Evolutionary conservation across 2,329 filamentous ascomycete genomes (phyloP), one percentile per base, ranked within the genome.

Genomic region (Dactylellina sp.): DNA sequence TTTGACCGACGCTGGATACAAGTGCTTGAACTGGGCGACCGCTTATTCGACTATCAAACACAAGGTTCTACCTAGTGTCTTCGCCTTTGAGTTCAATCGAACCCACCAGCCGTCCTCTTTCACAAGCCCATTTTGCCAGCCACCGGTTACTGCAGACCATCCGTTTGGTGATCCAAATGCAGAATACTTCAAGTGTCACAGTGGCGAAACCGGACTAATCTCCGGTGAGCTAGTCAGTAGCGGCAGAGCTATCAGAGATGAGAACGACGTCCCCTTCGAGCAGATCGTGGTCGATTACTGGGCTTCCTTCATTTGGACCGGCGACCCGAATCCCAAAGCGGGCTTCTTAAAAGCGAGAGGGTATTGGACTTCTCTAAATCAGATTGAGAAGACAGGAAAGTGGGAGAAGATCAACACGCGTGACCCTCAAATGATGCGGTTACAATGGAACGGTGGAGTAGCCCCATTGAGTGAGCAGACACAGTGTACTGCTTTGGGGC

Each of bases 161-260:
- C 81, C 81, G 6, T 70, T 80, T 59, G 80, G 80, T 25, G 79
- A 82, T 66, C 81, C 81, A 0, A 76, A 79, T 24, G 56, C 57
- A 2, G 82, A 83, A 63, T 83, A 83, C 77, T 81, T 80, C 76
- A 82, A 82, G 75, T 83, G 82, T 76, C 81, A 83, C 59, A 81
- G 79, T 1, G 81, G 81, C 7, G 81, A 83, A 62, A 80, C 82
- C 60, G 78, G 80, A 62, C 76, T 80, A n/a, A 80, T 81, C 1
- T 82, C 82, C 72, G 82, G 80, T 20, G 82, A 79, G 12, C 76
- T 78, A 14, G 59, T 71, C 1, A 78, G 80, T 35, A 77, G 63
- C 1, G 80, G 80, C 0, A 77, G 77, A 57, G 78, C 78, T 0
- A 80, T 81, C 55, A 78, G 82, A 2, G 82, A 83, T 64, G 81